phyloP scores from a whole-genome alignment of 768 basidiomycete species.

The Leucocoprinus leucothites region DNA sequence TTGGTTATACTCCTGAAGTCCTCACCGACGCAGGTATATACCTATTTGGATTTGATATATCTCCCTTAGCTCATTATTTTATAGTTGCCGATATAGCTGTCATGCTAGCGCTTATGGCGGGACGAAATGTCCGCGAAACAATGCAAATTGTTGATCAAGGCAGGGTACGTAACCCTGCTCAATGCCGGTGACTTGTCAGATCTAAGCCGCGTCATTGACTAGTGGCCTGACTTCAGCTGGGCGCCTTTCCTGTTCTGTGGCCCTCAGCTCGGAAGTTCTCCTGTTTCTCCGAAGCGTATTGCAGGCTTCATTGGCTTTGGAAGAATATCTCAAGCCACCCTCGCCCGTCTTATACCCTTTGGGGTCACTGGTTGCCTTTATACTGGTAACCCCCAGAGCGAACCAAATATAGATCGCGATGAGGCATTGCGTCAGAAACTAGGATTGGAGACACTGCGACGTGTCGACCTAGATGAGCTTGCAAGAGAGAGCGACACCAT shows the following conservation, averaged over 20 bases:
- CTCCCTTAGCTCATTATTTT: background rate
- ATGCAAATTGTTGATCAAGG: conserved; percentile 66
- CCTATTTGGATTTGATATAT: too few species aligned
- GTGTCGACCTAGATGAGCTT: conserved; percentile 63
- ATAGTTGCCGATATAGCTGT: conserved; percentile 86
- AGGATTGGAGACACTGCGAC: conserved; percentile 40
- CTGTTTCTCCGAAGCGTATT: conserved; percentile 52
- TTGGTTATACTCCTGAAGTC: conserved; percentile 94
- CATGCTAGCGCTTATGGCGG: conserved; percentile 93
- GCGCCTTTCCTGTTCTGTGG: conserved; percentile 84
- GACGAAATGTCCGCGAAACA: conserved; percentile 70
- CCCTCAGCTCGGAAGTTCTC: conserved; percentile 64
- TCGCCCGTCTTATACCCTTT: conserved; percentile 78
- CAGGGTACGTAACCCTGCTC: conserved; percentile 40
- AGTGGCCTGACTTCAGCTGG: conserved; percentile 86
- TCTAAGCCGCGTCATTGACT: background rate
- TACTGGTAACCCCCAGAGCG: conserved; percentile 52
- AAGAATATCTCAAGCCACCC: conserved; percentile 84
- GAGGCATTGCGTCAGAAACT: conserved; percentile 27
- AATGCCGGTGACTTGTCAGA: background rate
- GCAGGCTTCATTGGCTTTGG: conserved; percentile 95
- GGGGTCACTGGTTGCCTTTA: conserved; percentile 77
- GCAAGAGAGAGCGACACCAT: conserved; percentile 81
- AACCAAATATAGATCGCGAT: conserved; percentile 39
- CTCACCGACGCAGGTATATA: conserved; percentile 80